Conservation (phyloP, 2,329 filamentous ascomycete genomes). For the Diaporthe australafricana region DNA sequence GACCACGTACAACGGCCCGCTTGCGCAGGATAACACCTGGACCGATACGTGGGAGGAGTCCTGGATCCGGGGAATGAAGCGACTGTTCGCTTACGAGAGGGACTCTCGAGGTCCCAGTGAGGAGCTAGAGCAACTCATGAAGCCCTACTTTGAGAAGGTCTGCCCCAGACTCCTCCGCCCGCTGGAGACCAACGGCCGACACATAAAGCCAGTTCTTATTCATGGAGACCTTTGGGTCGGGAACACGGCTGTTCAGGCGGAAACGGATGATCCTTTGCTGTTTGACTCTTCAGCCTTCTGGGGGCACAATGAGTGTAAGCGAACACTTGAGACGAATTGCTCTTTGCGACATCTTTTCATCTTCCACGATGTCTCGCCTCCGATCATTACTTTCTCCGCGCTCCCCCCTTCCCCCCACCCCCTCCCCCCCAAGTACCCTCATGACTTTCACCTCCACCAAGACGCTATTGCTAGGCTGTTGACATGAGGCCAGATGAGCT, state of each 20-base stretch:
- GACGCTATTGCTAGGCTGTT: too few relatives aligned
- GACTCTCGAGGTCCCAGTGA: constrained; percentile 42
- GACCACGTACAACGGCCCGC: constrained; percentile 47
- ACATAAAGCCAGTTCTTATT: constrained; percentile 55
- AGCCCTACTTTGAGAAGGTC: constrained; percentile 50
- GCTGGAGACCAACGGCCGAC: constrained; percentile 53
- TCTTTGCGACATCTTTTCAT: too few relatives aligned
- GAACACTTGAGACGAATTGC: too few relatives aligned
- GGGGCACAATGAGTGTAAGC: constrained; percentile 55
- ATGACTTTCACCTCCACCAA: too few relatives aligned
- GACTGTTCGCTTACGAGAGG: constrained; percentile 45
- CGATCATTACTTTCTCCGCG: too few relatives aligned
- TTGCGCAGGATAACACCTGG: constrained; percentile 47
- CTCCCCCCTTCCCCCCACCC: too few relatives aligned
- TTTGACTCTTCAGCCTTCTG: constrained; percentile 56
- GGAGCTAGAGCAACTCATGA: constrained; percentile 46
- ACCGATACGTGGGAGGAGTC: constrained; percentile 52
- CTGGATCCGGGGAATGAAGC: constrained; percentile 47
- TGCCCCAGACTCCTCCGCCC: constrained; percentile 58
- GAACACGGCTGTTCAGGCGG: constrained; percentile 49
- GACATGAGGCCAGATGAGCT: too few relatives aligned
- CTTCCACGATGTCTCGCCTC: too few relatives aligned
- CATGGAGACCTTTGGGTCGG: constrained; percentile 58
- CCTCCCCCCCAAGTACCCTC: too few relatives aligned
- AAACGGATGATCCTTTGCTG: constrained; percentile 47